Evolutionary conservation across 345 rosid species (phyloP).

Genomic region (Bretschneidera sinensis): DNA sequence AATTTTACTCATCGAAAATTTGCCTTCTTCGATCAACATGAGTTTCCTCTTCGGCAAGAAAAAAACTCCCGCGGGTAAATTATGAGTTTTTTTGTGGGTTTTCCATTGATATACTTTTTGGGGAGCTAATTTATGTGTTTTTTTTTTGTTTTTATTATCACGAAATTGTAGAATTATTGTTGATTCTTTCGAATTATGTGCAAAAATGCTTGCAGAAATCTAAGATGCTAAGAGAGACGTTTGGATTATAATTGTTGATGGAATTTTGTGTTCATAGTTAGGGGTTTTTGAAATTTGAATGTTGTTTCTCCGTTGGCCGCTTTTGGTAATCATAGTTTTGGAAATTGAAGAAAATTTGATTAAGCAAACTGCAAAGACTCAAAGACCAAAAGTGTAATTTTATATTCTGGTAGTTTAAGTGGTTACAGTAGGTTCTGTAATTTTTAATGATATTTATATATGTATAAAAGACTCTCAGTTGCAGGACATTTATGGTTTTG

Average conservation of each 20-base stretch:
- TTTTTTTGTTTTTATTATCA: background rate
- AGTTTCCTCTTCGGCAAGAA: slow-evolving; percentile 78
- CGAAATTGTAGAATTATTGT: background rate
- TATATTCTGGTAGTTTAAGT: too few relatives aligned
- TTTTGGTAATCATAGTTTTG: too few relatives aligned
- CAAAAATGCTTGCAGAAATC: background rate
- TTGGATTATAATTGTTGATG: background rate
- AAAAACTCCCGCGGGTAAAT: slow-evolving; percentile 80
- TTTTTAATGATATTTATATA: too few relatives aligned
- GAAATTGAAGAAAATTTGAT: background rate
- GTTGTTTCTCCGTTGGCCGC: background rate
- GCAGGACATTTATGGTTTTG: background rate
- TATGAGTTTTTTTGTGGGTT: background rate
- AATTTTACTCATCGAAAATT: too few relatives aligned
- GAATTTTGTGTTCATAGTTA: background rate
- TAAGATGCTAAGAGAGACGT: background rate
- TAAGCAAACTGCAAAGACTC: background rate
- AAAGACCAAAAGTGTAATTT: too few relatives aligned
- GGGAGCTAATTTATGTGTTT: too few relatives aligned
- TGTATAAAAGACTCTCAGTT: too few relatives aligned
- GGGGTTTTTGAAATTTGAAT: background rate
- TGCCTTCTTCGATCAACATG: slow-evolving; percentile 29
- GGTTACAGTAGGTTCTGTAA: too few relatives aligned
- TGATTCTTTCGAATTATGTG: background rate
- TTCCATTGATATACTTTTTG: background rate